Evolutionary conservation across 805 yeast species (phyloP).

Genomic region (Myxozyma nipponensis): DNA sequence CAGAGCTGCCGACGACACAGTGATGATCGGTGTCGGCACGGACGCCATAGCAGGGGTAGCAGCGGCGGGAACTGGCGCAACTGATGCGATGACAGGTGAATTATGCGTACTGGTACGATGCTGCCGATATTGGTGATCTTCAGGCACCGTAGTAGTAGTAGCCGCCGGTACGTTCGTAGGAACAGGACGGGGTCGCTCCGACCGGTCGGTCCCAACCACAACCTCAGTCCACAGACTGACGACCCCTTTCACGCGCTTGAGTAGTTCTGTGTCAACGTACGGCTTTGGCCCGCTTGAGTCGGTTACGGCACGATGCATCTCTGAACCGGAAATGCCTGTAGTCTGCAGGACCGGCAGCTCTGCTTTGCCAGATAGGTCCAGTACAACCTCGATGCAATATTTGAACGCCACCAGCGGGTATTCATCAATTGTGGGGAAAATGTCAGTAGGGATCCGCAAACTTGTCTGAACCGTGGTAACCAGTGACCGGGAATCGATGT

Average conservation of each 20-base stretch:
- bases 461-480: constrained; percentile 57
- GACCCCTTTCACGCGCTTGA: constrained; percentile 72
- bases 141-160: constrained; percentile 2
- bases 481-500: constrained; percentile 64
- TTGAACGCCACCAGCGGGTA: constrained; percentile 73
- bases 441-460: constrained; percentile 73
- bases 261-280: constrained; percentile 73
- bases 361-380: constrained; percentile 68
- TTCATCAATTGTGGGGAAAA: constrained; percentile 77
- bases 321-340: constrained; percentile 32
- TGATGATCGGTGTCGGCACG: background rate
- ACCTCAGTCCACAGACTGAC: constrained; percentile 78
- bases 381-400: constrained; percentile 76
- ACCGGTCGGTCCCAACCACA: constrained; percentile 71
- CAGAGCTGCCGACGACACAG: background rate
- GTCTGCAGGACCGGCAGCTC: constrained; percentile 35
- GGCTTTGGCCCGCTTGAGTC: constrained; percentile 22
- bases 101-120: background rate
- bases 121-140: background rate
- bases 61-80: background rate
- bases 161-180: constrained; percentile 28
- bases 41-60: background rate
- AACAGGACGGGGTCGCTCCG: constrained; percentile 5
- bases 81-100: background rate
- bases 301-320: constrained; percentile 10